These are phyloP conservation scores for Coelastrella sp. DNA, from an alignment of 139 green algal species.

Conservation along the genomic window DNA sequence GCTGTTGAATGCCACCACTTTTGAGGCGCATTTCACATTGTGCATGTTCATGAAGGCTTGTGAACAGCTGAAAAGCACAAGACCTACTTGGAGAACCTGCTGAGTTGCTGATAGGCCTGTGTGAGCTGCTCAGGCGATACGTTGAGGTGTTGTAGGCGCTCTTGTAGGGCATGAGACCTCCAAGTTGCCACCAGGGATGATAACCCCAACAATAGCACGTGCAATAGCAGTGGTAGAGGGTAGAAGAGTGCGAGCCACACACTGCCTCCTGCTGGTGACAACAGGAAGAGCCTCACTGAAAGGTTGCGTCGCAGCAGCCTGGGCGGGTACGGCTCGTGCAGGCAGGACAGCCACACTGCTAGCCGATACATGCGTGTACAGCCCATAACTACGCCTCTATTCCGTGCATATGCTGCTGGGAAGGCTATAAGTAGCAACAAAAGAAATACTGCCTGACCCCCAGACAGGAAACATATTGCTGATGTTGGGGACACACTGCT, in stretches of 20 bases:
- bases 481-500: background rate
- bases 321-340: conserved; percentile 8
- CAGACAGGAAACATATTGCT: background rate
- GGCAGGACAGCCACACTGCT: conserved; percentile 33
- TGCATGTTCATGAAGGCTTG: background rate
- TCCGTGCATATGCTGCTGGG: conserved; percentile 18
- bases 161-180: background rate
- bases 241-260: conserved; percentile 43
- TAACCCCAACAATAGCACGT: conserved; percentile 38
- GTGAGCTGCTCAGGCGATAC: background rate
- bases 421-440: conserved; percentile 17
- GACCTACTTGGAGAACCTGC: conserved; percentile 28
- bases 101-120: conserved; percentile 34
- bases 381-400: conserved; percentile 17
- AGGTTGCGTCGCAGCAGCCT: conserved; percentile 22
- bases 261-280: conserved; percentile 41
- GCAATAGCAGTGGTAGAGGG: conserved; percentile 29
- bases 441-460: background rate
- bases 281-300: conserved; percentile 5
- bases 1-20: background rate
- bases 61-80: background rate
- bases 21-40: background rate
- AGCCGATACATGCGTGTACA: conserved; percentile 37
- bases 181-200: conserved; percentile 24
- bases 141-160: background rate